These are phyloP conservation scores for Saccharomycopsis guyanensis DNA, from an alignment of 805 yeast genomes.

Conservation along the genomic window DNA sequence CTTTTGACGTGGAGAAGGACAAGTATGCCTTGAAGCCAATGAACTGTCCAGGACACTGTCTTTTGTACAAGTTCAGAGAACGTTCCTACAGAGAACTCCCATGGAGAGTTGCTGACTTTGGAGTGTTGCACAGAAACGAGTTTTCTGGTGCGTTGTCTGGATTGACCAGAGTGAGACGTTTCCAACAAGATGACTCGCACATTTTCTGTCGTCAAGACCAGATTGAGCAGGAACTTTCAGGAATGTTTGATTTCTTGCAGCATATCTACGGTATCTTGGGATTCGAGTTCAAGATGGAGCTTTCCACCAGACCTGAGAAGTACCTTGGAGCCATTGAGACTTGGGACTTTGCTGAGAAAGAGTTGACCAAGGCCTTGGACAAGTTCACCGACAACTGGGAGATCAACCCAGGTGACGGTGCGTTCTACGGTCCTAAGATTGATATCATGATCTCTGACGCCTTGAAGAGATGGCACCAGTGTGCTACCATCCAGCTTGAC, in stretches of 20 bases:
- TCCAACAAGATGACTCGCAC: constrained; percentile 99
- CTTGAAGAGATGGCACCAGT: constrained; percentile 93
- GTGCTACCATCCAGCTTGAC: constrained; percentile 97
- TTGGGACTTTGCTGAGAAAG: constrained; percentile 87
- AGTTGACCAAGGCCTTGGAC: constrained; percentile 74
- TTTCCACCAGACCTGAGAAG: constrained; percentile 95
- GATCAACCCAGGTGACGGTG: constrained; percentile 96
- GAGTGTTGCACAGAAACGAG: constrained; percentile 95
- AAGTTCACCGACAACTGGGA: constrained; percentile 90
- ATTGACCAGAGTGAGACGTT: constrained; percentile 94
- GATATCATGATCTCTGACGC: constrained; percentile 96
- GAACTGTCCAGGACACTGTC: constrained; percentile 91
- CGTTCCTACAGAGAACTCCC: constrained; percentile 96
- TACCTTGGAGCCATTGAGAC: constrained; percentile 90
- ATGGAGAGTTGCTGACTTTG: constrained; percentile 98
- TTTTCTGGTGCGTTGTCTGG: constrained; percentile 92
- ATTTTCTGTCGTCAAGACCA: constrained; percentile 93
- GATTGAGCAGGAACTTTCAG: constrained; percentile 77
- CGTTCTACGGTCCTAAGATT: constrained; percentile 91
- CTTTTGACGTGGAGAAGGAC: constrained; percentile 96
- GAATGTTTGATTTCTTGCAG: constrained; percentile 78
- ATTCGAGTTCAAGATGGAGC: constrained; percentile 92
- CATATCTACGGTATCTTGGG: constrained; percentile 87
- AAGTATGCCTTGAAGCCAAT: constrained; percentile 89
- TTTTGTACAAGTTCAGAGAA: constrained; percentile 85